Base-by-base conservation (phyloP, 1,284 basidiomycete genomes). In the Mrakiaceae sp. region DNA sequence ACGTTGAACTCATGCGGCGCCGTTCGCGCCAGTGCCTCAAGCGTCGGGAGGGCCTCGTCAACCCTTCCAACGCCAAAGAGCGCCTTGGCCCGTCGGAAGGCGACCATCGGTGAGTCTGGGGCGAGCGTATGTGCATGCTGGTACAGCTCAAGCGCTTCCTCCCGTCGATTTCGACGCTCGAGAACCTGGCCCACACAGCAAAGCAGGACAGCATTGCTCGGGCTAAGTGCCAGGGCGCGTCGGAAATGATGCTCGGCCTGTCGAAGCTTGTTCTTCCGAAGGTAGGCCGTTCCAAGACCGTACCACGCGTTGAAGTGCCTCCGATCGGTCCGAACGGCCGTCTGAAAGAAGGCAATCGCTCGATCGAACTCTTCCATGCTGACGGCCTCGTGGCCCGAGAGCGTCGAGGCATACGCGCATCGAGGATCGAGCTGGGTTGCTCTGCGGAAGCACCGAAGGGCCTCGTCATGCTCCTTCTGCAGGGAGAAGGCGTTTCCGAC, bases 251-350 rank as follows among this genome's bases (percentile, higher is more conserved):
- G 96, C 75, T 96, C 90, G 50, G 93, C 92, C 67, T 93, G 80
- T 62, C 87, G 84, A 68, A 88, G 79, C 79, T 93, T 94, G 77
- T 88, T 93, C 81, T 87, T 88, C 70, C 88, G 83, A 74, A 93
- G 81, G 80, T 95, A 97, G 73, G 91, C 94, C 59, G 88, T 87
- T 63, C 94, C 93, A 70, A 97, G 80, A n/a, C 94, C 94, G 77
- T 96, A 97, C 92, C 93, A 97, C 63, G 94, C 93, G 78, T 93
- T 94, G 77, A 96, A 97, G 76, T 94, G 90, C 75, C 89, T 84
- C 72, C 83, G 78, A 80, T 96, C 90, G 64, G 86, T 85, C 75
- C 88, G 83, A 74, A 97, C 81, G 52, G 93, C 92, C 62, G 84
- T 85, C 73, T 94, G 85, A 76, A 93, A 97, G 79, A 90, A 93